Conservation (phyloP, 768 basidiomycete genomes). For the Leccinum rimulosum region DNA sequence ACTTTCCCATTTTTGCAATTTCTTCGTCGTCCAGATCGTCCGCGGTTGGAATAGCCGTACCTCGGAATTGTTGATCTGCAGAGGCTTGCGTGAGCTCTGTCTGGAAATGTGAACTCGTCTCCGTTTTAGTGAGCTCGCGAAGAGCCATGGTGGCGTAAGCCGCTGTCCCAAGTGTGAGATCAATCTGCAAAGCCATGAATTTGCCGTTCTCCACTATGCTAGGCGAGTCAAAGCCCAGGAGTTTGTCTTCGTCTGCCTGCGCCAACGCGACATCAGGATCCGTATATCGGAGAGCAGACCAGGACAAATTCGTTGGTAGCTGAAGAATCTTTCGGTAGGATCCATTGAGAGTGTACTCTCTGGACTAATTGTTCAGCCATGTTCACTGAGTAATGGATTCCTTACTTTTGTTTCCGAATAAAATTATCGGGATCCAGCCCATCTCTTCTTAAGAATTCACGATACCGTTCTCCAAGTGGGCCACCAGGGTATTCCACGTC, state of each 20-base stretch:
- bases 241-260: slow-evolving; percentile 92
- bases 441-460: slow-evolving; percentile 76
- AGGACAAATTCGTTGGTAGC: slow-evolving; percentile 75
- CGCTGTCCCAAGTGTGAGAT: slow-evolving; percentile 82
- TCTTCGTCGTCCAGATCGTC: slow-evolving; percentile 25
- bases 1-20: slow-evolving; percentile 5
- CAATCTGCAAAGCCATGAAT: slow-evolving; percentile 85
- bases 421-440: slow-evolving; percentile 91
- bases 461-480: slow-evolving; percentile 80
- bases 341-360: slow-evolving; percentile 89
- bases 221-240: slow-evolving; percentile 79
- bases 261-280: slow-evolving; percentile 90
- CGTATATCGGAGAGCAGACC: slow-evolving; percentile 84
- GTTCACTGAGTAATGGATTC: background rate
- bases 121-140: slow-evolving; percentile 91
- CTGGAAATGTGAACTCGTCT: slow-evolving; percentile 92
- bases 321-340: slow-evolving; percentile 93
- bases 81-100: slow-evolving; percentile 71
- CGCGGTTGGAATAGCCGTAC: slow-evolving; percentile 33
- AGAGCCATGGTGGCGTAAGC: slow-evolving; percentile 99
- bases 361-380: slow-evolving; percentile 30
- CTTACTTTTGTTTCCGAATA: slow-evolving; percentile 84
- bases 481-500: slow-evolving; percentile 93
- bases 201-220: slow-evolving; percentile 65
- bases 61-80: slow-evolving; percentile 80